Percentiles rank a stretch among this genome's conserved stretches.
phyloP scores from a whole-genome alignment of 140 eudicot species.

The Cichorium intybus region DNA sequence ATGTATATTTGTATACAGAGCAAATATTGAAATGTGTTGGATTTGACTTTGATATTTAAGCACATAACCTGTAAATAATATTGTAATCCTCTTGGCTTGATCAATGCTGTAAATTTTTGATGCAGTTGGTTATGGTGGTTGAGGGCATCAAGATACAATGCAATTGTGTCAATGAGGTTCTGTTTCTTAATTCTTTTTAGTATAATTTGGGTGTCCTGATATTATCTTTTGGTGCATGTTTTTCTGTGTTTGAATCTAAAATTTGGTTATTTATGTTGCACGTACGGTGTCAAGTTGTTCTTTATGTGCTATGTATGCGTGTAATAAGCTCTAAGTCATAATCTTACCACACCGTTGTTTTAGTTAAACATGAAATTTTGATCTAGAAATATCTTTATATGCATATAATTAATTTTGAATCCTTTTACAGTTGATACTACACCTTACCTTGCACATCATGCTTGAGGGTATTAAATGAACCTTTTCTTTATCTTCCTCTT shows the following conservation, averaged over 20 bases:
- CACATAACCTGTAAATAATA: neutral
- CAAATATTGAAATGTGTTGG: no score
- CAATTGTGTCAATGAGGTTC: constrained; percentile 10
- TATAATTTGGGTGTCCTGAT: neutral
- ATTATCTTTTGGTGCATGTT: no score
- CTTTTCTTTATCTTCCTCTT: neutral
- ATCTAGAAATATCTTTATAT: no score
- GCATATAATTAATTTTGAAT: no score
- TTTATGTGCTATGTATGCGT: no score
- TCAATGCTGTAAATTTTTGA: neutral
- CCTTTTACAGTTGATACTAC: no score
- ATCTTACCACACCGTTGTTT: neutral
- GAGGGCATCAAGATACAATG: neutral
- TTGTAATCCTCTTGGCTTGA: neutral
- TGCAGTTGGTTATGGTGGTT: neutral
- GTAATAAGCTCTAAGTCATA: neutral
- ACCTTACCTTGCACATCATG: no score
- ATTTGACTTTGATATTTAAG: no score
- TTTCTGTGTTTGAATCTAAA: neutral
- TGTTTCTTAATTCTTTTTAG: neutral
- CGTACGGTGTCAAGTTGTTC: no score
- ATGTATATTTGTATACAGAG: no score
- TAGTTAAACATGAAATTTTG: no score
- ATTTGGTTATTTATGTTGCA: neutral
- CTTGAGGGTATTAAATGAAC: neutral